A percentile compares a stretch with the other conserved stretches of the same genome.
phyloP scores from a whole-genome alignment of 805 yeast genomes.

The Sugiyamaella qingdaonensis region DNA sequence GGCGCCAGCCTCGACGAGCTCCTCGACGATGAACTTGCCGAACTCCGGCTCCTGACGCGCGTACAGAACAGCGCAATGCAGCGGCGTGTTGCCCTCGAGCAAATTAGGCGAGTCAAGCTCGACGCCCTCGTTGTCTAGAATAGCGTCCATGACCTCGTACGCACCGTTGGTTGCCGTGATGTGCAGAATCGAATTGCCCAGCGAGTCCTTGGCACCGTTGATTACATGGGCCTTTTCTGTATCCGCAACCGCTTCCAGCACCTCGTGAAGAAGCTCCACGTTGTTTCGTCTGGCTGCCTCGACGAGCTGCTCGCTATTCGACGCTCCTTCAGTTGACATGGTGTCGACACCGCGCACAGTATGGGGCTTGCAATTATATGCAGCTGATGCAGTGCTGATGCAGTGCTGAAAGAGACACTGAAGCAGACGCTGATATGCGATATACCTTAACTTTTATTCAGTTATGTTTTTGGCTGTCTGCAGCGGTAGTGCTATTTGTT shows the following conservation, averaged over 20 bases:
- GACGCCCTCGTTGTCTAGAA: constrained; percentile 84
- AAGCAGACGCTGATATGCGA: no score
- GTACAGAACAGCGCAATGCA: constrained; percentile 80
- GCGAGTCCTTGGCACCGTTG: constrained; percentile 67
- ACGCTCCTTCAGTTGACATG: constrained; percentile 54
- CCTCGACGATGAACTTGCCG: constrained; percentile 72
- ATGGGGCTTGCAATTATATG: no score
- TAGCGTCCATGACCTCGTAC: constrained; percentile 75
- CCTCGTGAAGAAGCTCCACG: constrained; percentile 60
- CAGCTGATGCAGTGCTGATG: no score
- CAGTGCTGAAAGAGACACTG: no score
- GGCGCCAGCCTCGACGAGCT: constrained; percentile 86
- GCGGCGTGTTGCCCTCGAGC: constrained; percentile 77
- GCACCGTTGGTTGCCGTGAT: constrained; percentile 77
- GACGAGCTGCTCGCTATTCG: constrained; percentile 69
- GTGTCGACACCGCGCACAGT: neutral
- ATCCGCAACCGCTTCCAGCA: constrained; percentile 38
- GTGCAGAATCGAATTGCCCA: constrained; percentile 79
- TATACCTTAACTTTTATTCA: no score
- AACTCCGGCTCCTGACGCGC: constrained; percentile 78
- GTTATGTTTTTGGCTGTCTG: no score
- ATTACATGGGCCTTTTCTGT: constrained; percentile 41
- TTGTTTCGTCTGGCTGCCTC: constrained; percentile 90
- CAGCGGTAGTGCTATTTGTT: no score
- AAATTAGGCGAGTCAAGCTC: constrained; percentile 80